Evolutionary conservation across 2,329 filamentous ascomycete genomes (phyloP).

Genomic region (Sarocladium oryzae): DNA sequence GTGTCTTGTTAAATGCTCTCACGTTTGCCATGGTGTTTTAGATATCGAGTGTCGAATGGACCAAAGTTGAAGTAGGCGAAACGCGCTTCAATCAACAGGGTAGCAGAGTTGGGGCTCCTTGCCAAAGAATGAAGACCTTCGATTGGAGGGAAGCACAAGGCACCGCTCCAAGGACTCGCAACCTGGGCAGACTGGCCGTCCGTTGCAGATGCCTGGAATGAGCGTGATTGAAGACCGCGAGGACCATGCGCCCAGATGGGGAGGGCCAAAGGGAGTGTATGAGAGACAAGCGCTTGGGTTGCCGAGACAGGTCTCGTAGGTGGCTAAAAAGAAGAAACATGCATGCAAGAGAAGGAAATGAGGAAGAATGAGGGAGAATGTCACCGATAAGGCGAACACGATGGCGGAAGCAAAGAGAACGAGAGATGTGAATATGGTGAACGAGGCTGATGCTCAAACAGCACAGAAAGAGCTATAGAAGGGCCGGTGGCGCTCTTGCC

Average conservation of each 20-base stretch:
- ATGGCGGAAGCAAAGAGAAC: no score
- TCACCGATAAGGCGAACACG: not conserved
- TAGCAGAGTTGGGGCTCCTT: not conserved
- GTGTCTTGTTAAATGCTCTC: constrained; percentile 8
- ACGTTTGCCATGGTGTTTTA: not conserved
- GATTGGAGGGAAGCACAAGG: no score
- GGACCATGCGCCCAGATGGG: no score
- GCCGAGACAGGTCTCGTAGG: not conserved
- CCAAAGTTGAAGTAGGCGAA: not conserved
- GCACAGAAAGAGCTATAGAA: not conserved
- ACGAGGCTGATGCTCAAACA: not conserved
- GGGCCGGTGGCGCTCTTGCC: not conserved
- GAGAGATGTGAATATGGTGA: not conserved
- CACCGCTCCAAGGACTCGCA: no score
- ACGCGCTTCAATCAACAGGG: not conserved
- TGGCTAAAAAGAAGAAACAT: not conserved
- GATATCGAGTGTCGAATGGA: constrained; percentile 8
- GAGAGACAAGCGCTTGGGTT: not conserved
- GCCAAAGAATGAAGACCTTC: no score
- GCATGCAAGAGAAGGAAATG: not conserved
- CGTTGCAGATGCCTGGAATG: no score
- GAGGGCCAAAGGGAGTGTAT: not conserved
- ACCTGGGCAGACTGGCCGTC: no score
- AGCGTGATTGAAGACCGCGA: no score
- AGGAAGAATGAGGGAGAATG: not conserved